phyloP scores from a whole-genome alignment of 2,329 filamentous ascomycete species.

The Zymoseptoria tritici region DNA sequence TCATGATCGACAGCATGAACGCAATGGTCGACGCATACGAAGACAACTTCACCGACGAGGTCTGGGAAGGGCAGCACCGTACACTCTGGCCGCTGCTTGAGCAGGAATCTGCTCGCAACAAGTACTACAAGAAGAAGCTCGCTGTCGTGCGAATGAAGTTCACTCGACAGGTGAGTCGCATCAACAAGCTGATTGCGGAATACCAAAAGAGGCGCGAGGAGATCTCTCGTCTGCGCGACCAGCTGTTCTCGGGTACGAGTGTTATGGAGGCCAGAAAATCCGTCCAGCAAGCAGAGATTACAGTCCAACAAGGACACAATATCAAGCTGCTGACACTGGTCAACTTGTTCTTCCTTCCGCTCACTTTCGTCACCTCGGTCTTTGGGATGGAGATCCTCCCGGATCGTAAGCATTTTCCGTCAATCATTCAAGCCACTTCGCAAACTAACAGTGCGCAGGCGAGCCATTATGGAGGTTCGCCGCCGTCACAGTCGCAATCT shows the following conservation, averaged over 20 bases:
- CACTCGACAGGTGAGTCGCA: conserved; percentile 45
- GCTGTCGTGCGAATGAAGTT: conserved; percentile 42
- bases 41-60: conserved; percentile 51
- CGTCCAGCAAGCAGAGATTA: conserved; percentile 48
- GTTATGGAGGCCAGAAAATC: conserved; percentile 55
- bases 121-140: conserved; percentile 45
- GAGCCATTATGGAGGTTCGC: conserved; percentile 31
- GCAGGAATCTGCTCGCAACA: conserved; percentile 38
- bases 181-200: conserved; percentile 41
- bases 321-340: conserved; percentile 55
- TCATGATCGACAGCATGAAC: conserved; percentile 53
- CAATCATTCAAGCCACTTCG: background rate
- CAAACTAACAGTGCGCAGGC: background rate
- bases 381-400: conserved; percentile 45
- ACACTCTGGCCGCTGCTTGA: conserved; percentile 50
- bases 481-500: conserved; percentile 36
- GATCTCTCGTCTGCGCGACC: conserved; percentile 51
- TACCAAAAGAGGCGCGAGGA: conserved; percentile 50
- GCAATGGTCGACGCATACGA: conserved; percentile 51
- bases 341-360: conserved; percentile 53
- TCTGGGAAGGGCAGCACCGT: conserved; percentile 51
- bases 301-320: conserved; percentile 53
- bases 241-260: conserved; percentile 56
- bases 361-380: conserved; percentile 55
- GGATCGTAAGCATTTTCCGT: conserved; percentile 23